A percentile compares a stretch with the other conserved stretches of the same genome.
Evolutionary conservation across 2,329 filamentous ascomycete genomes (phyloP).

Genomic region (Pseudogymnoascus sp.): DNA sequence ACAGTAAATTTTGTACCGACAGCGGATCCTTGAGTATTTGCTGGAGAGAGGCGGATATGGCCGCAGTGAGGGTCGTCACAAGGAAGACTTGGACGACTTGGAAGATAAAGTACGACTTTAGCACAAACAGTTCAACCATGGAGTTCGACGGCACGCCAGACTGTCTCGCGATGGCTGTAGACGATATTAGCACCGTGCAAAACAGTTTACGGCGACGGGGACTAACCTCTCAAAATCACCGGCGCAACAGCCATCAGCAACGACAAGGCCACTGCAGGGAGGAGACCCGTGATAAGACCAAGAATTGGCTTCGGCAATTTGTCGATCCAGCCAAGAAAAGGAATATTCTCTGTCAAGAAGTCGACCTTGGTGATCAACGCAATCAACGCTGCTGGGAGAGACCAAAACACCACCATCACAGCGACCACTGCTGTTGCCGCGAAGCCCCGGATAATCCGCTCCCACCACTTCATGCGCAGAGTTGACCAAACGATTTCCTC

Average conservation of each 20-base stretch:
- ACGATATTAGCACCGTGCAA: conserved; percentile 12
- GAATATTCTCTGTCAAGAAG: conserved; percentile 40
- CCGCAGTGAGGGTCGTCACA: conserved; percentile 55
- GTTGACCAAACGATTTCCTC: conserved; percentile 60
- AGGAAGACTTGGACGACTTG: conserved; percentile 60
- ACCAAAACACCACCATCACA: conserved; percentile 57
- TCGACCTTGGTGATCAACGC: conserved; percentile 57
- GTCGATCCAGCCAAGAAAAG: conserved; percentile 49
- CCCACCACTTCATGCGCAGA: conserved; percentile 53
- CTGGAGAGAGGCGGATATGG: conserved; percentile 46
- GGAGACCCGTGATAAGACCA: conserved; percentile 53
- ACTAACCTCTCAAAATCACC: conserved; percentile 48
- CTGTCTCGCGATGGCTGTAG: conserved; percentile 46
- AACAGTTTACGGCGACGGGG: background rate
- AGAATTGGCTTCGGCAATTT: conserved; percentile 44
- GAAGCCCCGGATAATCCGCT: conserved; percentile 47
- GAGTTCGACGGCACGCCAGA: conserved; percentile 50
- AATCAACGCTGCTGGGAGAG: conserved; percentile 56
- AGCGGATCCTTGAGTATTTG: conserved; percentile 42
- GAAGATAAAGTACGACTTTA: conserved; percentile 57
- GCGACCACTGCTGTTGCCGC: conserved; percentile 43
- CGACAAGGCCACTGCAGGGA: conserved; percentile 51
- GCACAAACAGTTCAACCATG: conserved; percentile 51
- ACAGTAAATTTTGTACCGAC: conserved; percentile 40
- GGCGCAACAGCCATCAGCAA: conserved; percentile 53